phyloP scores from a whole-genome alignment of 768 basidiomycete genomes.

The Mycena olivaceomarginata region DNA sequence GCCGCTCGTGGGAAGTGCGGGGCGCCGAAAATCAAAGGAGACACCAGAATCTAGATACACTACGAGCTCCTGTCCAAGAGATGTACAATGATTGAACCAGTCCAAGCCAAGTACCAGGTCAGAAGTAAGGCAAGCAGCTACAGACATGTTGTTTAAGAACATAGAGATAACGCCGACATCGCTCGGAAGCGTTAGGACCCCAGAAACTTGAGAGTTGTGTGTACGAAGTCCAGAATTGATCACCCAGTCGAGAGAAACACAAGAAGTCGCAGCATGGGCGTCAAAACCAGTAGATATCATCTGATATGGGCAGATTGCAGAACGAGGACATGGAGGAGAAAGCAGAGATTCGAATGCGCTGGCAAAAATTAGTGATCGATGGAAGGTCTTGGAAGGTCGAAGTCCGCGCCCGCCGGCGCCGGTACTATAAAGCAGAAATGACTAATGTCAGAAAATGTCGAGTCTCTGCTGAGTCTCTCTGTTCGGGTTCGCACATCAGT shows the following conservation, averaged over 20 bases:
- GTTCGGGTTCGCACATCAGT: too few species aligned
- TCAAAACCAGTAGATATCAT: not conserved
- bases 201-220: not conserved
- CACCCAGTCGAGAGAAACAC: slow-evolving; percentile 13
- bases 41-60: not conserved
- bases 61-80: not conserved
- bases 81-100: not conserved
- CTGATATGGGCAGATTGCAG: not conserved
- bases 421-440: too few species aligned
- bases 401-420: too few species aligned
- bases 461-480: too few species aligned
- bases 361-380: too few species aligned
- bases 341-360: not conserved
- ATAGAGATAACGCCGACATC: slow-evolving; percentile 5
- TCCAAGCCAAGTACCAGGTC: not conserved
- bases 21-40: not conserved
- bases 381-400: too few species aligned
- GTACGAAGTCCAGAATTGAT: slow-evolving; percentile 15
- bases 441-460: not conserved
- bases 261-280: not conserved
- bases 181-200: slow-evolving; percentile 3
- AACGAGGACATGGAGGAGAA: not conserved
- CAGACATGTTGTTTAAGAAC: not conserved
- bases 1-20: too few species aligned
- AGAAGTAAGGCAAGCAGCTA: slow-evolving; percentile 2